Conservation (phyloP, 805 yeast genomes). For the Teunomyces gatunensis region DNA sequence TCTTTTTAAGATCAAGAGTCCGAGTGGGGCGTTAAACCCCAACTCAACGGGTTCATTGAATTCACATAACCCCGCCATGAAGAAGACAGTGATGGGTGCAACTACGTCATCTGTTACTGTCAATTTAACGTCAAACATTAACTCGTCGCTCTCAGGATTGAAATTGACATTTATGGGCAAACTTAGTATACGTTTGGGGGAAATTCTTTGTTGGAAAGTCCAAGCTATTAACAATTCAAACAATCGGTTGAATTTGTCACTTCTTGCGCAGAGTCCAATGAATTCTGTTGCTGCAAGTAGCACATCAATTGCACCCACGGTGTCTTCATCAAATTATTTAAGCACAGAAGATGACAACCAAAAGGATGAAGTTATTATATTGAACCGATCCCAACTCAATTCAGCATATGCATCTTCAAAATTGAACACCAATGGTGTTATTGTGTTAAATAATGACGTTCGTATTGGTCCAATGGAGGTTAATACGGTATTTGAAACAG, state of each 20-base stretch:
- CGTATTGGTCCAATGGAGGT: constrained; percentile 61
- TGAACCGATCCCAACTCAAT: constrained; percentile 22
- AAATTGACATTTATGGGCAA: constrained; percentile 61
- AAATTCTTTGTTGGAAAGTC: constrained; percentile 58
- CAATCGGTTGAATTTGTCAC: constrained; percentile 50
- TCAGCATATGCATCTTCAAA: constrained; percentile 36
- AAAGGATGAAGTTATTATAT: constrained; percentile 14
- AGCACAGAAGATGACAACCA: constrained; percentile 8
- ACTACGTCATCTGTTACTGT: constrained; percentile 33
- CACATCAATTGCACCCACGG: constrained; percentile 7
- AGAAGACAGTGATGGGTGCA: constrained; percentile 9
- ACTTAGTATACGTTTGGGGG: constrained; percentile 58
- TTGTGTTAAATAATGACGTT: constrained; percentile 64
- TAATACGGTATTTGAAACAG: constrained; percentile 62
- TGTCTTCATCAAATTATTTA: constrained; percentile 18
- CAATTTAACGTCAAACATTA: constrained; percentile 28
- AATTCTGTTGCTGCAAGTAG: constrained; percentile 16
- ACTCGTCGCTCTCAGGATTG: constrained; percentile 37
- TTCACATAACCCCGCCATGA: constrained; percentile 5
- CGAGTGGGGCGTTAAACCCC: constrained; percentile 1
- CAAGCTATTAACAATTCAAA: constrained; percentile 62
- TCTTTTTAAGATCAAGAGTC: constrained; percentile 15
- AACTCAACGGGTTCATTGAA: constrained; percentile 4
- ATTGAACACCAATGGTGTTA: constrained; percentile 51
- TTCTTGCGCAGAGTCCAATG: constrained; percentile 32